These are phyloP conservation scores for Coemansia sp. DNA, from an alignment of 192 early-diverging fungal genomes.

Conservation along the genomic window DNA sequence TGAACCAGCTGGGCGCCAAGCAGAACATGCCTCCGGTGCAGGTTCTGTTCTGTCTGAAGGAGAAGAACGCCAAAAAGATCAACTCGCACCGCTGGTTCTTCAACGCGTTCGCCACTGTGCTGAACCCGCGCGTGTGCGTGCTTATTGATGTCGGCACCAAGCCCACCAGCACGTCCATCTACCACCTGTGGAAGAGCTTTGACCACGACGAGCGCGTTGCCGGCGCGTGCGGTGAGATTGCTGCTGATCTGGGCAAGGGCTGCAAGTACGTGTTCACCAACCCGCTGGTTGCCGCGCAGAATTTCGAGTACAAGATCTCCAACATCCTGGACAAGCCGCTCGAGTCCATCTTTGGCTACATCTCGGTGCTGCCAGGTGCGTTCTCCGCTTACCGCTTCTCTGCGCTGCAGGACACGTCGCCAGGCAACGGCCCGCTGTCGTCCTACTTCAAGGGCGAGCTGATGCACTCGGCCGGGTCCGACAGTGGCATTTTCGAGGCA, in stretches of 20 bases:
- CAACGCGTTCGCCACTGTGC: conserved; percentile 80
- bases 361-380: conserved; percentile 92
- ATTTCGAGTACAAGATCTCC: conserved; percentile 99
- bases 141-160: conserved; percentile 93
- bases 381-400: conserved; percentile 93
- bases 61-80: conserved; percentile 90
- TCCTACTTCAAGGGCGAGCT: conserved; percentile 93
- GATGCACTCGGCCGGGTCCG: conserved; percentile 69
- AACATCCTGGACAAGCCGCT: conserved; percentile 97
- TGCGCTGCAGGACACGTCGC: conserved; percentile 72
- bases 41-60: conserved; percentile 89
- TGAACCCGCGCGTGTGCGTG: conserved; percentile 86
- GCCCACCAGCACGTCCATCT: conserved; percentile 78
- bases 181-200: conserved; percentile 94
- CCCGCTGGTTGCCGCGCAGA: conserved; percentile 91
- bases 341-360: conserved; percentile 93
- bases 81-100: conserved; percentile 98
- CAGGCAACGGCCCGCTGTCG: conserved; percentile 64
- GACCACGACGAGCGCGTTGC: conserved; percentile 76
- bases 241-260: conserved; percentile 76
- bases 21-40: conserved; percentile 81
- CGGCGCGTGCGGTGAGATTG: conserved; percentile 95
- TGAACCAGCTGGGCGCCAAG: conserved; percentile 64
- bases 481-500: conserved; percentile 75
- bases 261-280: conserved; percentile 69